Base-by-base conservation (phyloP, 495 filamentous ascomycete genomes). In the Astrothelium subdiscretum region DNA sequence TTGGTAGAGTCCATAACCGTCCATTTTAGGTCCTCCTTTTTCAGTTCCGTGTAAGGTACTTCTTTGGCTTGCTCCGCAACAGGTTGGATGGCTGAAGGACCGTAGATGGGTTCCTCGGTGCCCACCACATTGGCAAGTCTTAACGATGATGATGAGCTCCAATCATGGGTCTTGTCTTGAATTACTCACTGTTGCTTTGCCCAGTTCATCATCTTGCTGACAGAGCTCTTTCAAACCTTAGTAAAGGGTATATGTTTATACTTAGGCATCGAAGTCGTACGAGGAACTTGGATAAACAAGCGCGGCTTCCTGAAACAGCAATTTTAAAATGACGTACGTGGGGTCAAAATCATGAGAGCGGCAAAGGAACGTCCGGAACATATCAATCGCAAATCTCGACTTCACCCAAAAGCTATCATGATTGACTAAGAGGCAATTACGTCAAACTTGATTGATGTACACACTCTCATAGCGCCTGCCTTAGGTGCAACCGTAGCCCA, bases 51-150 rank as follows among this genome's bases (percentile, higher is more conserved):
- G 72, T 87, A 95, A n/a, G 90, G 87, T 2, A 83, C 87, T 43
- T 83, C 81, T 71, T 87, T 80, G 62, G 90, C 81, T 75, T 96
- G 91, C 66, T 87, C 79, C 60, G 87, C 84, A 52, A 98, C 90
- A 29, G 90, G 85, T 67, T 83, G 88, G 71, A 97, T 88, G 66
- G 91, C 92, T 15, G 85, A 83, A 35, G 95, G 88, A 66, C 94
- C 94, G 75, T 98, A 96, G 77, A 95, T 88, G 62, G 94, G 95
- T 79, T 98, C 94, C 73, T 92, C 86, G 61, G 92, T 96, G 75
- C 94, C 94, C 61, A 90, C 90, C 66, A 95, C 91, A 73, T 90
- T 85, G 72, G 92, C 88, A 73, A 96, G 79, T 75, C 91, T 96
- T 66, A 57, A 72, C 60, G 60, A 26, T 63, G 54, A 29, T 24